Evolutionary conservation across 352 stramenopile species (phyloP), one percentile per base, ranked within the genome.

Genomic region (Pythium rishiriense): DNA sequence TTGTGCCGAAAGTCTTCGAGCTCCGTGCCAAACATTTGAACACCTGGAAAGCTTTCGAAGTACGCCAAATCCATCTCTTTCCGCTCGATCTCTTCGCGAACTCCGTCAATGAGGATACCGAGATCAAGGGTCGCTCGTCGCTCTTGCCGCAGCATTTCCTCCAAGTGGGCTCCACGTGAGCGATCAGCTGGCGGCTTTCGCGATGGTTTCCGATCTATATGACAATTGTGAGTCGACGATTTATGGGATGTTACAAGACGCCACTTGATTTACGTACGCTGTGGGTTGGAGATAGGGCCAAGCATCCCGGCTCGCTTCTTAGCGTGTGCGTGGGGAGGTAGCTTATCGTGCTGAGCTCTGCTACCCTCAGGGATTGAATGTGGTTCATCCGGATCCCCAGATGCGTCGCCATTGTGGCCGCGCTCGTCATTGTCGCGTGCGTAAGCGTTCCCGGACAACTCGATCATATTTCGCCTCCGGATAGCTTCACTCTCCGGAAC

Each of bases 1-100:
- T 85, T 80, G 2, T 14, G 41, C 4, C 60, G 71, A 46, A 90
- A 87, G n/a, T 78, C 70, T 14, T 58, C 47, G 7, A 91, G 52
- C 47, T 91, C 80, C 28, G 77, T 58, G 3, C 68, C 63, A 26
- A 79, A 88, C 6, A 78, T 67, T 63, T 89, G 80, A 14, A 91
- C 62, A 21, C 84, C 76, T 0, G 70, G 62, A 42, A 88, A 76
- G 52, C 79, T 93, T 60, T 93, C 84, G 33, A 90, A 89, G 42
- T 87, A 89, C 22, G 84, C 84, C 11, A 90, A 58, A 55, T 93
- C 82, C 84, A 93, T 93, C 43, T 83, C 72, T 50, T 90, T 89
- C 22, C 81, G 77, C 57, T 93, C 84, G 11, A 79, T 89, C 47
- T 91, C 76, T 42, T 94, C 82, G 9, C 79, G 74, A 29, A 91